Conservation (phyloP, 305 asterid species). For the Ajuga reptans region DNA sequence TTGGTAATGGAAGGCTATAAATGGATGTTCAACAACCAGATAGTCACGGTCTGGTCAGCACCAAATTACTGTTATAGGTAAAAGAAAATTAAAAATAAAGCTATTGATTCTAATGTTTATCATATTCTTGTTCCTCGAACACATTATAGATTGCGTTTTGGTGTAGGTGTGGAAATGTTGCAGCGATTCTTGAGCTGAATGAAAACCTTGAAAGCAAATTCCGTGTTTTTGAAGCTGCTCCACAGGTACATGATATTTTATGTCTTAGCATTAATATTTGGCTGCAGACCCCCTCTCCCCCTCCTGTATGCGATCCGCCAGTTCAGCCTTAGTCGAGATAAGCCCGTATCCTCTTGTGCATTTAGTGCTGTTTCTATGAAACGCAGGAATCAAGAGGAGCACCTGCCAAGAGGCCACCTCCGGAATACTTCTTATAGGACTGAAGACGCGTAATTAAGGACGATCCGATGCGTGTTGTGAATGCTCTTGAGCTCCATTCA, state of each 20-base stretch:
- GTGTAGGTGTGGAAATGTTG: constrained; percentile 87
- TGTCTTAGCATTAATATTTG: constrained; percentile 10
- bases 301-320: no score
- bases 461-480: not conserved
- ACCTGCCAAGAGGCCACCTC: constrained; percentile 73
- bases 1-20: constrained; percentile 96
- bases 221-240: constrained; percentile 90
- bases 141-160: constrained; percentile 6
- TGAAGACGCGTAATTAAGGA: not conserved
- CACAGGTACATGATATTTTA: constrained; percentile 49
- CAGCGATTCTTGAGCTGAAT: constrained; percentile 87
- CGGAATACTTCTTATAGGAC: constrained; percentile 77
- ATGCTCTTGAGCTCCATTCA: not conserved
- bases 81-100: not conserved
- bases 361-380: constrained; percentile 12
- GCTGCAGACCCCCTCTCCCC: not conserved
- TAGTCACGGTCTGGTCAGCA: constrained; percentile 98
- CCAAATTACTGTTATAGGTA: constrained; percentile 97
- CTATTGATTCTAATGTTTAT: not conserved
- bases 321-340: not conserved
- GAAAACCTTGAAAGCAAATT: constrained; percentile 71
- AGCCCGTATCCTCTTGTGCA: not conserved
- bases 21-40: constrained; percentile 89
- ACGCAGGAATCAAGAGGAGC: constrained; percentile 88
- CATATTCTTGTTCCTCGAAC: constrained; percentile 1